Conservation (phyloP, 2,329 filamentous ascomycete genomes). For the Paraconiothyrium brasiliense region DNA sequence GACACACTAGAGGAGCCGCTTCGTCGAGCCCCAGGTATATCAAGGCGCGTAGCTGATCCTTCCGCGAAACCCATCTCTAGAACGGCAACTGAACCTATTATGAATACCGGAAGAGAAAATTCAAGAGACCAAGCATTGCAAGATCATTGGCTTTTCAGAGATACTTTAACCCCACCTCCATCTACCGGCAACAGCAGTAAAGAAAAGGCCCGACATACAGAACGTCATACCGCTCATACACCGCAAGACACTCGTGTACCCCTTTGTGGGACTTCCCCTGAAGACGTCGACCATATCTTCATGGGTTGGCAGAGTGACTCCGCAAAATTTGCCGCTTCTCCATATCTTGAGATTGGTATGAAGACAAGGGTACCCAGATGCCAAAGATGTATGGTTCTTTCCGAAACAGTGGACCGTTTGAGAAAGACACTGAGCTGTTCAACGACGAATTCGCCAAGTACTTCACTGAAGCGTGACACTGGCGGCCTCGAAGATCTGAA, state of each 20-base stretch:
- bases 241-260: background rate
- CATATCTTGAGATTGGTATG: background rate
- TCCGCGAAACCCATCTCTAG: slow-evolving; percentile 28
- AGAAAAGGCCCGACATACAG: background rate
- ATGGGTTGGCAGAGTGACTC: slow-evolving; percentile 11
- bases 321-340: background rate
- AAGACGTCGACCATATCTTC: background rate
- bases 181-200: background rate
- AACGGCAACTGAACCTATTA: slow-evolving; percentile 34
- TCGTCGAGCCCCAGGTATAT: slow-evolving; percentile 40
- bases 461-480: background rate
- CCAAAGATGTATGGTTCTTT: slow-evolving; percentile 6
- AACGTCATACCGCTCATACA: background rate
- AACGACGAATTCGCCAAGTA: slow-evolving; percentile 1
- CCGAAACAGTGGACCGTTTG: slow-evolving; percentile 9
- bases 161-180: background rate
- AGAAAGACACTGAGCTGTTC: background rate
- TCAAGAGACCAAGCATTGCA: background rate
- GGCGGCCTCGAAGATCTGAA: background rate
- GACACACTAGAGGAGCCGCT: slow-evolving; percentile 21
- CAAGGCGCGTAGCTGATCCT: slow-evolving; percentile 22
- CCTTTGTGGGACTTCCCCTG: background rate
- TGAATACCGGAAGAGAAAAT: slow-evolving; percentile 4
- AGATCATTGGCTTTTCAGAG: slow-evolving; percentile 1
- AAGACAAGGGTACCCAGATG: background rate